A percentile compares a stretch with the other conserved stretches of the same genome.
phyloP scores from a whole-genome alignment of 805 yeast species.

The Starmerella vitae region DNA sequence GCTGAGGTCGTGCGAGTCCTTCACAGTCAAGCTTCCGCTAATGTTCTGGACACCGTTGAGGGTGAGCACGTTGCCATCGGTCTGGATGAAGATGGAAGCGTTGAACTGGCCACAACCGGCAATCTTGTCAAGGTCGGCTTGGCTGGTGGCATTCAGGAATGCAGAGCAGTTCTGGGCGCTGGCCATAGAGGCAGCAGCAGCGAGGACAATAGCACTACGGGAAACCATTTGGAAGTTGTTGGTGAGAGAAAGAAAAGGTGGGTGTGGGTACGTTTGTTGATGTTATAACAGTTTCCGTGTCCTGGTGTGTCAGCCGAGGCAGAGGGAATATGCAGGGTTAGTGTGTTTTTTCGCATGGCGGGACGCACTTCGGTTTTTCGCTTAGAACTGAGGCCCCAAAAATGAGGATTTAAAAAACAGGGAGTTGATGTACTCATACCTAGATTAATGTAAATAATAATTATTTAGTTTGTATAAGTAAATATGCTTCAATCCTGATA shows the following conservation, averaged over 20 bases:
- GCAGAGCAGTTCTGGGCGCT: conserved; percentile 15
- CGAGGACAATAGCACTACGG: conserved; percentile 9
- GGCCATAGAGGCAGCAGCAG: conserved; percentile 14
- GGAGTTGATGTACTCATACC: no score
- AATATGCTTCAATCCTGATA: no score
- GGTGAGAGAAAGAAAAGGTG: background rate
- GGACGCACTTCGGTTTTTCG: no score
- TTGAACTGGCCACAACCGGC: conserved; percentile 63
- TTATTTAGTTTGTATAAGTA: no score
- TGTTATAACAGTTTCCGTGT: conserved; percentile 10
- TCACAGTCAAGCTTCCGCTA: conserved; percentile 59
- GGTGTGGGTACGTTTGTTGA: conserved; percentile 4
- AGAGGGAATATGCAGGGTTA: conserved; percentile 14
- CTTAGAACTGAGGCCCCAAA: no score
- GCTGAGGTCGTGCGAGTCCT: conserved; percentile 49
- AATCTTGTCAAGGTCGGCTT: conserved; percentile 61
- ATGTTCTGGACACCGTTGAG: conserved; percentile 65
- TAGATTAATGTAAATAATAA: no score
- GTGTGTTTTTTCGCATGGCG: background rate
- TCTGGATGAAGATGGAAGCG: conserved; percentile 70
- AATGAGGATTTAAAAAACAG: no score
- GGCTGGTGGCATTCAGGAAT: conserved; percentile 63
- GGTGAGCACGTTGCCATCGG: conserved; percentile 34
- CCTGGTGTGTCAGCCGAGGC: conserved; percentile 10
- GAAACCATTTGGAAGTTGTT: conserved; percentile 9